phyloP scores from a whole-genome alignment of 106 monocot genomes.

The Dendrobium officinale region DNA sequence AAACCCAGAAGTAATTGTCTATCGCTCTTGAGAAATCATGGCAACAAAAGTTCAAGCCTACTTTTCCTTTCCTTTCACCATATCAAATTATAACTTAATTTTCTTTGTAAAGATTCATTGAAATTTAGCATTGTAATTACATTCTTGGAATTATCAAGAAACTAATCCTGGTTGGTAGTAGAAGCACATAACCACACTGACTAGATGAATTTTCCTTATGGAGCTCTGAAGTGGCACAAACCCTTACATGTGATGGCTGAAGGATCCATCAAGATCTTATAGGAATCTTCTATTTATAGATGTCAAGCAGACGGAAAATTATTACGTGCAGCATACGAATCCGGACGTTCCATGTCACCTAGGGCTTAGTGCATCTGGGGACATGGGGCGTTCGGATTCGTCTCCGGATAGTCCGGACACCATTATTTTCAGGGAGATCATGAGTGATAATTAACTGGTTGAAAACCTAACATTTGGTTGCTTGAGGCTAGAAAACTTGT shows the following conservation, averaged over 20 bases:
- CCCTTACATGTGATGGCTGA: background rate
- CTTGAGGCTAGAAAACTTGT: background rate
- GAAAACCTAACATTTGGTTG: background rate
- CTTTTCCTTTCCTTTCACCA: too few relatives aligned
- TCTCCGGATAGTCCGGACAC: background rate
- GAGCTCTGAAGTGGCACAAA: background rate
- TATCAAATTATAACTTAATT: too few relatives aligned
- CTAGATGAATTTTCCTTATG: background rate
- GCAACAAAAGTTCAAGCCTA: too few relatives aligned
- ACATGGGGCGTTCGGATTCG: too few relatives aligned
- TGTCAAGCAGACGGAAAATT: background rate
- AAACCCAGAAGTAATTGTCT: too few relatives aligned
- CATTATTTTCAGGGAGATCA: conserved; percentile 1
- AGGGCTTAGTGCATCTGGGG: too few relatives aligned
- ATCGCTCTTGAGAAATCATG: background rate
- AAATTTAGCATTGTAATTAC: too few relatives aligned
- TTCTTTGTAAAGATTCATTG: too few relatives aligned
- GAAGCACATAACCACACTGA: background rate
- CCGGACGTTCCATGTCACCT: too few relatives aligned
- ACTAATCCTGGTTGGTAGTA: background rate
- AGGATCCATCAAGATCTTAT: background rate
- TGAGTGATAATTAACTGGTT: background rate
- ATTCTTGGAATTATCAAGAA: background rate
- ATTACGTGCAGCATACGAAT: too few relatives aligned
- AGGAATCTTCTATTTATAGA: background rate